Base-by-base conservation (phyloP, 441 rosid species). In the Geranium incanum region DNA sequence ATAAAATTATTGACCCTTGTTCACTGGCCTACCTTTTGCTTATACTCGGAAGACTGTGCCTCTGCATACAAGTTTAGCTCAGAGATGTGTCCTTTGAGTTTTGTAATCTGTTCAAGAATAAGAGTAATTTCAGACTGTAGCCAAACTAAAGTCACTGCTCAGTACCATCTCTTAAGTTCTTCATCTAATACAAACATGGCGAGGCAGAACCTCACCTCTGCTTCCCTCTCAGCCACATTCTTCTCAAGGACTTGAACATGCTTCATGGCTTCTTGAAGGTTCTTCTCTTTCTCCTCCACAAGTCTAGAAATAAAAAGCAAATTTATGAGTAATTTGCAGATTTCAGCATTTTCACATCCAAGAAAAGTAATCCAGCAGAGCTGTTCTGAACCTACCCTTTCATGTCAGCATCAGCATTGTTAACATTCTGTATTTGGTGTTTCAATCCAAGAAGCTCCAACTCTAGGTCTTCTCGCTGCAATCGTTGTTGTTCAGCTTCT, bases 391-490 rank as follows among this genome's bases (percentile, higher is more conserved):
- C 98, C 98, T 86, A 28, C 33, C 33, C 33, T 84, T 84, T 86
- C 84, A 85, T 83, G 72, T 87, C 92, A 72, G 74, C 80, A 81
- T 88, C 93, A 71, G 86, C 74, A 84, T 76, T 82, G 87, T 77
- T 78, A 74, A 87, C 76, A 78, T 84, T 89, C 73, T 84, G 93
- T 92, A 89, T 86, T 80, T 93, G 97, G 79, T 85, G 81, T 71
- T 80, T 86, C 67, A 91, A 77, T 68, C 85, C 72, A 71, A 84
- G 86, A 80, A 93, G 94, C 85, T 95, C 97, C 68, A 68, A 78
- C 81, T 93, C 99, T 71, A 96, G 82, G 82, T 96, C 98, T 85
- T 96, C 97, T 82, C 97, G 87, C 76, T 89, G 89, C 81, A 96
- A 75, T 19, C 91, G 83, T 70, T 93, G 98, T 66, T 92, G 82